Conservation (phyloP, 73 alveolate species). For the Durusdinium trenchii region DNA sequence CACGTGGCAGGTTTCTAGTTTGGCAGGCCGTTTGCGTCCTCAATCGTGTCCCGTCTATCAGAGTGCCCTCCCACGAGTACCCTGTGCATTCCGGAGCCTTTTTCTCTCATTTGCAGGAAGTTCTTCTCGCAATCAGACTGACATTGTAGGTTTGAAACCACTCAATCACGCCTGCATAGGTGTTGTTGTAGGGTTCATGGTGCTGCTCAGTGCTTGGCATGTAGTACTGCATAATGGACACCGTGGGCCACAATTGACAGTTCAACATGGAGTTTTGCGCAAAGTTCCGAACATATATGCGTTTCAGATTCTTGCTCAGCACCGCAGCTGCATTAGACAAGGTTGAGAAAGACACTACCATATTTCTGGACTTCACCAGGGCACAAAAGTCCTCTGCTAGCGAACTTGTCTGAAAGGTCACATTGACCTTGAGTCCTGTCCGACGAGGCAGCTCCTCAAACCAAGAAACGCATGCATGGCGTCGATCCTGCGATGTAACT, state of each 20-base stretch:
- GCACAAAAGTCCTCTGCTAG: conserved; percentile 83
- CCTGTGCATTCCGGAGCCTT: too few relatives aligned
- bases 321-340: conserved; percentile 84
- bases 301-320: conserved; percentile 69
- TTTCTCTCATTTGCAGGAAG: conserved; percentile 30
- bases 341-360: conserved; percentile 74
- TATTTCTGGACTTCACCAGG: conserved; percentile 8
- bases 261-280: conserved; percentile 70
- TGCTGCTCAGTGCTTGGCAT: conserved; percentile 70
- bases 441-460: neutral
- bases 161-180: conserved; percentile 73
- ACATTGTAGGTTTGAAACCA: conserved; percentile 73
- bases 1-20: too few relatives aligned
- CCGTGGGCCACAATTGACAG: conserved; percentile 56
- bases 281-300: conserved; percentile 51
- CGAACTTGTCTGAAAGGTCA: conserved; percentile 41
- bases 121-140: neutral
- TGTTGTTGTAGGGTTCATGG: conserved; percentile 86
- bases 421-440: neutral
- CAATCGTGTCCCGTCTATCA: too few relatives aligned
- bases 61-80: too few relatives aligned
- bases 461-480: conserved; percentile 87
- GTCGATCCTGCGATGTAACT: conserved; percentile 54
- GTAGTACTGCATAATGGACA: conserved; percentile 67
- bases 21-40: too few relatives aligned